phyloP scores from a whole-genome alignment of 805 yeast genomes.

The Zygotorulaspora sp. region DNA sequence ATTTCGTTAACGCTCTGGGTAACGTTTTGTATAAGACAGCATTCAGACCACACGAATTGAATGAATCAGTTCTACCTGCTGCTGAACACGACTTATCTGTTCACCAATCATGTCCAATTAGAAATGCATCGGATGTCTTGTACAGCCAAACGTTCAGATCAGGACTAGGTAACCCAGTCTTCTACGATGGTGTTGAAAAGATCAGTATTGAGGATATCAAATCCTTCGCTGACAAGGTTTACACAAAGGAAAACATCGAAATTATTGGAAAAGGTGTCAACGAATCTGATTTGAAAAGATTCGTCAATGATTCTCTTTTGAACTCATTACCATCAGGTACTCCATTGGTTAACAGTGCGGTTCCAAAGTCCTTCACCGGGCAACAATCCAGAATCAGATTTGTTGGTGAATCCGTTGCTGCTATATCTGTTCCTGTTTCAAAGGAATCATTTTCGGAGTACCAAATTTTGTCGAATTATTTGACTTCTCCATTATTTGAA shows the following conservation, averaged over 20 bases:
- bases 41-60: constrained; percentile 78
- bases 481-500: constrained; percentile 56
- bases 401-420: constrained; percentile 63
- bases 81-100: constrained; percentile 59
- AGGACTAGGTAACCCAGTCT: constrained; percentile 82
- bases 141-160: constrained; percentile 78
- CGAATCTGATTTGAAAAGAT: constrained; percentile 61
- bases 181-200: constrained; percentile 60
- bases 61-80: constrained; percentile 77
- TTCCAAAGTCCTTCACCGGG: constrained; percentile 52
- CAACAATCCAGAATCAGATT: constrained; percentile 63
- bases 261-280: constrained; percentile 71
- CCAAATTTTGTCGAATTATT: constrained; percentile 65
- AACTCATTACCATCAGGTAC: constrained; percentile 57
- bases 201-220: constrained; percentile 61
- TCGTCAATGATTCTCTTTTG: constrained; percentile 62
- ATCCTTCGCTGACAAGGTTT: constrained; percentile 60
- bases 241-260: constrained; percentile 65
- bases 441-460: constrained; percentile 58
- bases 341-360: constrained; percentile 38
- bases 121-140: constrained; percentile 69
- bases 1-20: constrained; percentile 80
- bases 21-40: constrained; percentile 64
- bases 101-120: constrained; percentile 48
- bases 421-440: constrained; percentile 75